Conservation (phyloP, 208 protist species). For the Trypanosoma vivax region DNA sequence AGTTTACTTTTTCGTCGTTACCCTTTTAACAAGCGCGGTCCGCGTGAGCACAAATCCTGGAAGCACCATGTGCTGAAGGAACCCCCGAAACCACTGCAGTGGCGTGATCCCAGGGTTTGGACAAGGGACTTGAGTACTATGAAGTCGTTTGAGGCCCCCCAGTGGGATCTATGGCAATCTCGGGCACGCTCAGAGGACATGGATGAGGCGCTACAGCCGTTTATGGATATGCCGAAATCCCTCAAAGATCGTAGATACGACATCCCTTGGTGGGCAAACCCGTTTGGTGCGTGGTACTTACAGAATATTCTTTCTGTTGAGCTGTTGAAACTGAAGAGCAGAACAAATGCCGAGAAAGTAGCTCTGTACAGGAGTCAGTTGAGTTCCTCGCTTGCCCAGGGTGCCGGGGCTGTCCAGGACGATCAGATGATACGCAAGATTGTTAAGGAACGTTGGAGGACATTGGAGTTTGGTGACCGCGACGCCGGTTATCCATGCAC, state of each 20-base stretch:
- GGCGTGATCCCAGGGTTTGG: constrained; percentile 91
- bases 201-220: constrained; percentile 89
- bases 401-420: constrained; percentile 59
- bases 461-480: constrained; percentile 88
- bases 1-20: constrained; percentile 56
- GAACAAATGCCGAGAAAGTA: constrained; percentile 88
- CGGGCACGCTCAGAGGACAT: constrained; percentile 83
- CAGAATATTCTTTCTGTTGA: constrained; percentile 89
- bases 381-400: constrained; percentile 29
- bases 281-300: constrained; percentile 90
- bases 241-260: constrained; percentile 89
- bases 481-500: constrained; percentile 84
- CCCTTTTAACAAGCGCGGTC: constrained; percentile 83
- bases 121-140: constrained; percentile 81
- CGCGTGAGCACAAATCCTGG: constrained; percentile 86
- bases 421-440: constrained; percentile 80
- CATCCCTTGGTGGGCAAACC: constrained; percentile 92
- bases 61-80: constrained; percentile 88
- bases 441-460: constrained; percentile 86
- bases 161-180: constrained; percentile 89
- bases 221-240: constrained; percentile 93
- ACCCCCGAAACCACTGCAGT: constrained; percentile 81
- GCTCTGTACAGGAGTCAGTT: constrained; percentile 75
- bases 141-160: constrained; percentile 90
- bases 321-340: constrained; percentile 79